phyloP scores from a whole-genome alignment of 148 eudicot species.

The Persicaria tinctoria region DNA sequence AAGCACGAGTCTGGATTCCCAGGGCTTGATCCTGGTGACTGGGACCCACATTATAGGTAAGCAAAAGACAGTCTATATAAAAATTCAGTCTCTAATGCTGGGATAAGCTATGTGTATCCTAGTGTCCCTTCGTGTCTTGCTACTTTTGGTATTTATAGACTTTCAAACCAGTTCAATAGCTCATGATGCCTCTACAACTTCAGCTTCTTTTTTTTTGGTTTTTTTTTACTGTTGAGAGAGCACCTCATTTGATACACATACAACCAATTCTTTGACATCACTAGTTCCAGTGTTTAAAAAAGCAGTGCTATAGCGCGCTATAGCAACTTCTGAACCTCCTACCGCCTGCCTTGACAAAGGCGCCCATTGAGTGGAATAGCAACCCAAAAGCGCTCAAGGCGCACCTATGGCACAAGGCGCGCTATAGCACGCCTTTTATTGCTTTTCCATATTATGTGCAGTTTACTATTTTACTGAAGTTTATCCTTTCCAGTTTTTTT shows the following conservation, averaged over 20 bases:
- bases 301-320: no score
- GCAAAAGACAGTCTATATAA: constrained; percentile 4
- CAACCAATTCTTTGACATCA: neutral
- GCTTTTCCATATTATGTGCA: no score
- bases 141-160: constrained; percentile 1
- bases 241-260: neutral
- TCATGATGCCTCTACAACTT: neutral
- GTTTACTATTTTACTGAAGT: no score
- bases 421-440: no score
- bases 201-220: neutral
- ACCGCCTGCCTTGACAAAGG: no score
- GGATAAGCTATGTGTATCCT: neutral
- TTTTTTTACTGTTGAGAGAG: neutral
- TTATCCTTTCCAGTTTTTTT: no score
- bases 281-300: neutral
- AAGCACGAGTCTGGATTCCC: constrained; percentile 40
- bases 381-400: no score
- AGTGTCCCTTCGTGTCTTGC: neutral
- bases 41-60: constrained; percentile 99
- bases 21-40: constrained; percentile 88
- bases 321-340: no score
- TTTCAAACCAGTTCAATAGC: neutral
- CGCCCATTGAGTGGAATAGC: no score
- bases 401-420: no score
- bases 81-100: neutral